These are phyloP conservation scores for Pharus latifolius DNA, from an alignment of 176 grass and related monocot genomes.

Conservation along the genomic window DNA sequence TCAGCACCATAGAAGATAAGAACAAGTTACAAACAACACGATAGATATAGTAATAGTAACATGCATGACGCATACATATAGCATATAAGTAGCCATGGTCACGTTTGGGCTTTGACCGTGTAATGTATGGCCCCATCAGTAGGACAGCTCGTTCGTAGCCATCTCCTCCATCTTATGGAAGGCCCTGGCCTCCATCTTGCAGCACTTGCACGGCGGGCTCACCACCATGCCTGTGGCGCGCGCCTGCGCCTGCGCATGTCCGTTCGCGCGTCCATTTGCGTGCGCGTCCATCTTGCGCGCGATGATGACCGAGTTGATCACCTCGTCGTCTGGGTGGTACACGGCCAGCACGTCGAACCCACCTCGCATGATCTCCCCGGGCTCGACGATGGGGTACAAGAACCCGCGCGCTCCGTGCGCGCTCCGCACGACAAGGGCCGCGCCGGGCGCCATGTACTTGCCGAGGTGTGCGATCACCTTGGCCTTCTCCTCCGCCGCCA, in stretches of 20 bases:
- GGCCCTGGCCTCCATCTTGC: slow-evolving; percentile 2
- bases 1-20: too few relatives aligned
- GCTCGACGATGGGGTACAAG: slow-evolving; percentile 64
- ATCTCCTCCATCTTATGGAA: slow-evolving; percentile 19
- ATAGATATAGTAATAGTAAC: too few relatives aligned
- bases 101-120: too few relatives aligned
- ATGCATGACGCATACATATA: too few relatives aligned
- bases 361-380: slow-evolving; percentile 28
- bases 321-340: slow-evolving; percentile 53
- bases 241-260: neutral
- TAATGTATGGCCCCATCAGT: neutral
- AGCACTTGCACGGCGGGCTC: slow-evolving; percentile 24
- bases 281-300: slow-evolving; percentile 20
- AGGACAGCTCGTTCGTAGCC: neutral
- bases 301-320: slow-evolving; percentile 61
- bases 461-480: slow-evolving; percentile 49
- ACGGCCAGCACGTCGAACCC: slow-evolving; percentile 63
- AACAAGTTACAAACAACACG: too few relatives aligned
- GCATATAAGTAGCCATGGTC: too few relatives aligned
- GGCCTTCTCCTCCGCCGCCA: slow-evolving; percentile 51
- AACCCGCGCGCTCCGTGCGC: slow-evolving; percentile 71
- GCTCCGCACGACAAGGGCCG: slow-evolving; percentile 56
- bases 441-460: slow-evolving; percentile 39
- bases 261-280: neutral
- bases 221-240: neutral